Evolutionary conservation across 768 basidiomycete genomes (phyloP).

Genomic region (Leccinum boreale): DNA sequence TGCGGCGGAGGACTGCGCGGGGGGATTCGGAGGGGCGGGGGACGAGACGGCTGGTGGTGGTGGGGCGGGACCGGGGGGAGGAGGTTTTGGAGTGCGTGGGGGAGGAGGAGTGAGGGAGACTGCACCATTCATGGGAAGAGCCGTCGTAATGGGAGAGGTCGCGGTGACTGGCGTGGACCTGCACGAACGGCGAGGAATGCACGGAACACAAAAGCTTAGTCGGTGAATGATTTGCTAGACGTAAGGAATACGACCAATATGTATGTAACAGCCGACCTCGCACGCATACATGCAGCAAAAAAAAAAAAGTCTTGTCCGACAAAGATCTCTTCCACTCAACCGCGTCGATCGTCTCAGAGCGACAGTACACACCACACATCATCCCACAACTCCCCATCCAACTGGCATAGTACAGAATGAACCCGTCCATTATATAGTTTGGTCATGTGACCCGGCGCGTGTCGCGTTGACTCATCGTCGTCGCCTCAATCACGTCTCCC

Average conservation of each 20-base stretch:
- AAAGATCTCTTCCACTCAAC: background rate
- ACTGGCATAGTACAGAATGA: background rate
- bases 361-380: background rate
- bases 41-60: constrained; percentile 46
- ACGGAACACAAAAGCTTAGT: constrained; percentile 24
- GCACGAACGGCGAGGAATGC: constrained; percentile 28
- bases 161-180: constrained; percentile 15
- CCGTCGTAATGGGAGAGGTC: background rate
- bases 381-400: background rate
- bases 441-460: constrained; percentile 20
- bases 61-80: constrained; percentile 56
- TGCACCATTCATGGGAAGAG: constrained; percentile 47
- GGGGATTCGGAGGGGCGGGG: constrained; percentile 34
- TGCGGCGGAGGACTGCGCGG: constrained; percentile 33
- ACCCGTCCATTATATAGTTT: background rate
- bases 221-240: constrained; percentile 21
- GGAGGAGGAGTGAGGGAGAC: constrained; percentile 25
- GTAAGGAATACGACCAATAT: background rate
- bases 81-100: constrained; percentile 44
- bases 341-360: background rate
- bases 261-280: background rate
- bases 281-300: background rate
- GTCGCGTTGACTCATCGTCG: background rate
- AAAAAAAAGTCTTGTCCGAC: background rate
- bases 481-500: background rate